Evolutionary conservation across 164 flowering plant genomes (phyloP).

Genomic region (Hamamelis virginiana): DNA sequence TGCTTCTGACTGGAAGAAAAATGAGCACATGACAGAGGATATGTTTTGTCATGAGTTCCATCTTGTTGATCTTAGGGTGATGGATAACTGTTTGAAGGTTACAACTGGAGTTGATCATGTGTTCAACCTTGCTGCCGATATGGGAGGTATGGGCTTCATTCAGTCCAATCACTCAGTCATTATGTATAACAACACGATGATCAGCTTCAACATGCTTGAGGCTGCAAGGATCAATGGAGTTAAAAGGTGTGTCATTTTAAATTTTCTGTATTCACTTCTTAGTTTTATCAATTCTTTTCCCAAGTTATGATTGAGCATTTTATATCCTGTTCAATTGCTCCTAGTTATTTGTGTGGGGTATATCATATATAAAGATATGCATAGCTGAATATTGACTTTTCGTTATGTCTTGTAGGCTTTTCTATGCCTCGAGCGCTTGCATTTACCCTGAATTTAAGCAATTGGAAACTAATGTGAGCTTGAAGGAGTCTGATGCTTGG

Average conservation of each 20-base stretch:
- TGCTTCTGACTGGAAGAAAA: constrained; percentile 99
- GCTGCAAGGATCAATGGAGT: constrained; percentile 90
- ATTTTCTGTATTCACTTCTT: not conserved
- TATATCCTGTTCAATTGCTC: too few species aligned
- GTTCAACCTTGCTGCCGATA: constrained; percentile 99
- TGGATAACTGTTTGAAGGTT: constrained; percentile 95
- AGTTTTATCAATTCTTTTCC: not conserved
- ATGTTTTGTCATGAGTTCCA: constrained; percentile 99
- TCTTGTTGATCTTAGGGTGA: constrained; percentile 92
- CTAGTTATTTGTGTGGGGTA: too few species aligned
- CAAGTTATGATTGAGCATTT: not conserved
- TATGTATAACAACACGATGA: constrained; percentile 98
- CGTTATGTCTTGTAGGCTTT: constrained; percentile 53
- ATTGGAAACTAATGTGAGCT: constrained; percentile 96
- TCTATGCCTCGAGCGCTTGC: constrained; percentile 98
- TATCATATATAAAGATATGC: too few species aligned
- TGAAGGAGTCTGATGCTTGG: constrained; percentile 99
- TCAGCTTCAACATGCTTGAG: constrained; percentile 97
- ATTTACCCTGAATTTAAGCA: constrained; percentile 99
- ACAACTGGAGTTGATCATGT: constrained; percentile 87
- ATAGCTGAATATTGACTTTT: not conserved
- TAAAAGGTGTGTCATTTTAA: constrained; percentile 56
- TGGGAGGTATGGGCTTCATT: constrained; percentile 99
- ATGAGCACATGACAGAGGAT: constrained; percentile 97
- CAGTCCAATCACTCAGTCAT: constrained; percentile 99